A percentile compares a stretch with the other conserved stretches of the same genome.
These are phyloP conservation scores for Athelia sp. DNA, from an alignment of 1,284 basidiomycete species.

Conservation along the genomic window DNA sequence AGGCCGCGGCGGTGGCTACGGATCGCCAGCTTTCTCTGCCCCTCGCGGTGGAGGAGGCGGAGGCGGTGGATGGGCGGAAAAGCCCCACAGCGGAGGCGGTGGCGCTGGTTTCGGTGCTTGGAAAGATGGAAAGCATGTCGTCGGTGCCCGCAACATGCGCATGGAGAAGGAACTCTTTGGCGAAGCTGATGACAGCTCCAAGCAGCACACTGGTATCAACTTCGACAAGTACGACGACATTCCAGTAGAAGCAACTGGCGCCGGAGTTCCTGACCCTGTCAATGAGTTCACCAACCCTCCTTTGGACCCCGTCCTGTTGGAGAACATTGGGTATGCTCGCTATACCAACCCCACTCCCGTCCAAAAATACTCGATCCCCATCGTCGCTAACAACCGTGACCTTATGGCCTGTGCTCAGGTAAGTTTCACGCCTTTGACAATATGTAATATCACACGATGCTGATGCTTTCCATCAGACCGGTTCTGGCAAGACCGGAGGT, in stretches of 20 bases:
- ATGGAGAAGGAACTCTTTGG: conserved; percentile 97
- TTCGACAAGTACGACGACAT: conserved; percentile 99
- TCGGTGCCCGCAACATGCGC: conserved; percentile 78
- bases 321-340: conserved; percentile 91
- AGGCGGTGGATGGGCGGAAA: conserved; percentile 47
- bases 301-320: conserved; percentile 88
- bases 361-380: conserved; percentile 99
- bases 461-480: conserved; percentile 59
- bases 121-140: conserved; percentile 86
- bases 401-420: conserved; percentile 99
- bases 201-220: conserved; percentile 96
- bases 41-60: conserved; percentile 21
- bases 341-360: conserved; percentile 97
- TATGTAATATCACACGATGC: conserved; percentile 10
- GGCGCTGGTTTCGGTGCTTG: conserved; percentile 75
- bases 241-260: conserved; percentile 96
- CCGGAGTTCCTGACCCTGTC: conserved; percentile 92
- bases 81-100: conserved; percentile 31
- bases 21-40: conserved; percentile 25
- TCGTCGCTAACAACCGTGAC: conserved; percentile 88
- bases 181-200: conserved; percentile 77
- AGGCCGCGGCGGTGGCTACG: conserved; percentile 32
- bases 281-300: conserved; percentile 85
- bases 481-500: conserved; percentile 98
- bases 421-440: conserved; percentile 21